These are phyloP conservation scores for Apostasia shenzhenica DNA, from an alignment of 106 monocot species.

Conservation along the genomic window DNA sequence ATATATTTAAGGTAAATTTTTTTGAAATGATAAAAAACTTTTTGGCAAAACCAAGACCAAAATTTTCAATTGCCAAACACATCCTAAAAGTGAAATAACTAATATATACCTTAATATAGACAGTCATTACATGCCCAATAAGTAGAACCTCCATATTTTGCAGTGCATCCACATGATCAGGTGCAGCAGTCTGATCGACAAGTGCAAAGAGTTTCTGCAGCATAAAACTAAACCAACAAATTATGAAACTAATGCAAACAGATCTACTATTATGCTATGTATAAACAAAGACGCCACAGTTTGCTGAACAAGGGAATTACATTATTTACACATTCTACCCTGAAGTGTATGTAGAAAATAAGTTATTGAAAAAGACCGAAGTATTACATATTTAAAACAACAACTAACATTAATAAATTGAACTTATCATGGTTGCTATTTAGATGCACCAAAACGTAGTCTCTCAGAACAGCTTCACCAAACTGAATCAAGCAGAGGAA, in stretches of 20 bases:
- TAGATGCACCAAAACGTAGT: constrained; percentile 88
- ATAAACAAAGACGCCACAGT: not conserved
- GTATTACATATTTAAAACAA: not conserved
- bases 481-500: constrained; percentile 37
- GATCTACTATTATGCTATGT: not conserved
- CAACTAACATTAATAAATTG: constrained; percentile 81
- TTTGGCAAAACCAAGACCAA: no score
- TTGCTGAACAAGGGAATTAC: not conserved
- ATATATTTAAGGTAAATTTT: no score
- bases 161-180: constrained; percentile 84
- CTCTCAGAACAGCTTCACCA: constrained; percentile 84
- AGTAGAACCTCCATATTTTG: constrained; percentile 83
- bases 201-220: constrained; percentile 95
- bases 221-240: constrained; percentile 63
- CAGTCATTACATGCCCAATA: constrained; percentile 63
- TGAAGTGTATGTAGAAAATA: not conserved
- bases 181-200: constrained; percentile 82
- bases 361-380: not conserved
- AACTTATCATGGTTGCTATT: constrained; percentile 77
- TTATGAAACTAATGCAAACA: not conserved
- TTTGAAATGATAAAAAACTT: no score
- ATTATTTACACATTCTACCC: no score
- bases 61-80: no score
- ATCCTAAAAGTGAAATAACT: no score
- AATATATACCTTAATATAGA: constrained; percentile 60